Conservation (phyloP, 1,139 yeast genomes). For the Sugiyamaella neomexicana region DNA sequence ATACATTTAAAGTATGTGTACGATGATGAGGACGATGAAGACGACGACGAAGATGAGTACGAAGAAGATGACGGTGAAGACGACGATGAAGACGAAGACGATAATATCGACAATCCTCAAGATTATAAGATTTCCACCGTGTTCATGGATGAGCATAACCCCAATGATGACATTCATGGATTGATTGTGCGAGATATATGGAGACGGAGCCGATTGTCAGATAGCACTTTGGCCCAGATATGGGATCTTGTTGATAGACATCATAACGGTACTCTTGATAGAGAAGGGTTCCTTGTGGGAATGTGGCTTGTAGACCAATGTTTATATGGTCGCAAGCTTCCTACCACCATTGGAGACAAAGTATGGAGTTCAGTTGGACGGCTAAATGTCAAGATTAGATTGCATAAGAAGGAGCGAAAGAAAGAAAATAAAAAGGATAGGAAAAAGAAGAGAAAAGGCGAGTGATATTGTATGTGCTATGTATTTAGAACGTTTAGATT, state of each 20-base stretch:
- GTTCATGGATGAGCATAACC: conserved; percentile 5
- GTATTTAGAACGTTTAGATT: not conserved
- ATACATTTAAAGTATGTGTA: conserved; percentile 48
- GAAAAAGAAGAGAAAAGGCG: conserved; percentile 12
- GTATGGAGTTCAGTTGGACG: conserved; percentile 46
- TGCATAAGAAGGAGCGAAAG: conserved; percentile 24
- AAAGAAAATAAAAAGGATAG: conserved; percentile 18
- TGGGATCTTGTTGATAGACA: conserved; percentile 82
- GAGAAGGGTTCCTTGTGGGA: conserved; percentile 84
- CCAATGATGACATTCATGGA: conserved; percentile 55
- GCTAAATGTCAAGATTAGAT: conserved; percentile 40
- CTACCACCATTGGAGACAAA: conserved; percentile 50
- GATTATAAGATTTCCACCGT: conserved; percentile 4
- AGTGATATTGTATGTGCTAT: conserved; percentile 31
- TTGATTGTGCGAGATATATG: conserved; percentile 76
- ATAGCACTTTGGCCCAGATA: conserved; percentile 60
- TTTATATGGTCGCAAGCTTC: conserved; percentile 88
- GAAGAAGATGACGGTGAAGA: not conserved
- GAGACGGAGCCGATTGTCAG: conserved; percentile 71
- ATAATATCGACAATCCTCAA: not conserved
- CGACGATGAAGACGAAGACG: not conserved
- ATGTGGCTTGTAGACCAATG: conserved; percentile 97
- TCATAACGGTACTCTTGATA: conserved; percentile 72
- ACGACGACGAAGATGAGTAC: conserved; percentile 36
- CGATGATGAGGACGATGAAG: conserved; percentile 52